A percentile compares a stretch with the other conserved stretches of the same genome.
Evolutionary conservation across 139 green algal species (phyloP).

Genomic region (Diplosphaera chodatii): DNA sequence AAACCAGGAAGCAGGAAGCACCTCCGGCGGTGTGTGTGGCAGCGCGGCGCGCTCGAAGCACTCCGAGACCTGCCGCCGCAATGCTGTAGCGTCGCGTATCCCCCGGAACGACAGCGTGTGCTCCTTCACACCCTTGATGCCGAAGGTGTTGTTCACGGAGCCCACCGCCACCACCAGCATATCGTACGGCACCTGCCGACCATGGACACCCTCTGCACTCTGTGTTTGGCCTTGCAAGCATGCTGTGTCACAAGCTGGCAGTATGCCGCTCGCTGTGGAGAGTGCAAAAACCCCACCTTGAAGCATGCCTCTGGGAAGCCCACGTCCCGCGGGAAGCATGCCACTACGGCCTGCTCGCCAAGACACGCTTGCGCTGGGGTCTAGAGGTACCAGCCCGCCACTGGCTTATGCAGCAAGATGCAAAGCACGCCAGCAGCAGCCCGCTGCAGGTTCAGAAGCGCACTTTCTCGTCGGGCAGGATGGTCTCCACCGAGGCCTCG

Average conservation of each 20-base stretch:
- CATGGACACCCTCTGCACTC: too few species aligned
- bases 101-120: slow-evolving; percentile 85
- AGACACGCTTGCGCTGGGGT: too few species aligned
- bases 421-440: too few species aligned
- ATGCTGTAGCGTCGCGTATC: slow-evolving; percentile 69
- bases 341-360: slow-evolving; percentile 65
- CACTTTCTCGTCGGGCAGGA: slow-evolving; percentile 48
- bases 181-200: slow-evolving; percentile 50
- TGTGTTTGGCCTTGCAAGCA: too few species aligned
- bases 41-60: slow-evolving; percentile 87
- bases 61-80: slow-evolving; percentile 69
- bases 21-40: slow-evolving; percentile 38
- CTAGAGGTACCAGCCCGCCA: too few species aligned
- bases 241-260: too few species aligned
- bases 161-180: slow-evolving; percentile 74
- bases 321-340: slow-evolving; percentile 76
- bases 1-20: background rate
- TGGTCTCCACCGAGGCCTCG: slow-evolving; percentile 72
- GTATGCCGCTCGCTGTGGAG: too few species aligned
- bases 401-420: too few species aligned
- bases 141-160: slow-evolving; percentile 90
- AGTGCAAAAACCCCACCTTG: slow-evolving; percentile 36
- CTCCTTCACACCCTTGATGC: slow-evolving; percentile 76
- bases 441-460: too few species aligned
- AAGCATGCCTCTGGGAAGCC: slow-evolving; percentile 78